Percentiles rank a stretch among this genome's conserved stretches.
These are phyloP conservation scores for Amanita molliuscula DNA, from an alignment of 768 basidiomycete genomes.

Conservation along the genomic window DNA sequence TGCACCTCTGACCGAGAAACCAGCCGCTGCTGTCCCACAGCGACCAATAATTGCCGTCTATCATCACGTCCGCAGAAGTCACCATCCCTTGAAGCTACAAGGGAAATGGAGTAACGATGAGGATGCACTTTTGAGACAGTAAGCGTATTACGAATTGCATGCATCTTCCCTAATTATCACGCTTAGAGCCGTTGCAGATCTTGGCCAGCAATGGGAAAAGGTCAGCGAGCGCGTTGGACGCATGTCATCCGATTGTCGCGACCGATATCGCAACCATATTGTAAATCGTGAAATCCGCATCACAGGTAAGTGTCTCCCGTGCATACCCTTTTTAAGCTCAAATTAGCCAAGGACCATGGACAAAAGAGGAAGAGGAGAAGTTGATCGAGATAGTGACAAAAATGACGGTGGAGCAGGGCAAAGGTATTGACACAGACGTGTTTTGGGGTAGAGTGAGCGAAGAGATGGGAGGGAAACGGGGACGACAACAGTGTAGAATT, in stretches of 20 bases:
- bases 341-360: slow-evolving; percentile 46
- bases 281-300: slow-evolving; percentile 54
- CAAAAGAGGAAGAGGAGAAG: slow-evolving; percentile 69
- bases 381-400: slow-evolving; percentile 66
- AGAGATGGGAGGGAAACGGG: slow-evolving; percentile 66
- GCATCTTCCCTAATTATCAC: background rate
- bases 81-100: slow-evolving; percentile 59
- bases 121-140: slow-evolving; percentile 57
- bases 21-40: slow-evolving; percentile 61
- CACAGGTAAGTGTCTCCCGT: slow-evolving; percentile 29
- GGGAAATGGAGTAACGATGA: slow-evolving; percentile 64
- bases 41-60: slow-evolving; percentile 81
- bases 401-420: slow-evolving; percentile 65
- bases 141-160: slow-evolving; percentile 15
- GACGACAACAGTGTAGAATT: slow-evolving; percentile 77
- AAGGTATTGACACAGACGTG: slow-evolving; percentile 65
- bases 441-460: slow-evolving; percentile 77
- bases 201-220: slow-evolving; percentile 78
- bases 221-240: slow-evolving; percentile 62
- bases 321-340: background rate
- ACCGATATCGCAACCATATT: slow-evolving; percentile 80
- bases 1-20: background rate
- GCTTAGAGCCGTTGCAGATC: slow-evolving; percentile 52
- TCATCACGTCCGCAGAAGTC: slow-evolving; percentile 62
- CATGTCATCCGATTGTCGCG: slow-evolving; percentile 73